phyloP scores from a whole-genome alignment of 352 stramenopile genomes.

The Thraustochytrium striatum region DNA sequence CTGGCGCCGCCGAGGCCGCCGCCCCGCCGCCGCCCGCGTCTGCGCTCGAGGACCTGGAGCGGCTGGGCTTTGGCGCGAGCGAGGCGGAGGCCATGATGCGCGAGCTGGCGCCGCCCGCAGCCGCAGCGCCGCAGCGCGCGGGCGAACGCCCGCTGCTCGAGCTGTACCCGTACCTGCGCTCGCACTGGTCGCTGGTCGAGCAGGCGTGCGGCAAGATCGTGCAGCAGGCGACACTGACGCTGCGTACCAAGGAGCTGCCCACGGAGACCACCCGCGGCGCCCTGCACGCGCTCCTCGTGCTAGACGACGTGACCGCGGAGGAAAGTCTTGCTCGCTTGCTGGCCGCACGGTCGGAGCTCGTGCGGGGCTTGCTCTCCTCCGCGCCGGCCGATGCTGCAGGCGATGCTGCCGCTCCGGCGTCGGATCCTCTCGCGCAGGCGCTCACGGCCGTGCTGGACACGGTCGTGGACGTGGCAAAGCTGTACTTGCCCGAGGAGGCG shows the following conservation, averaged over 20 bases:
- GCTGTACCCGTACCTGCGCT: conserved; percentile 20
- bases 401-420: not conserved
- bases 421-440: not conserved
- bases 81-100: not conserved
- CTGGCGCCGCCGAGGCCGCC: not conserved
- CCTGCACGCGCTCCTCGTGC: conserved; percentile 19
- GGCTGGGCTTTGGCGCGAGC: not conserved
- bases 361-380: not conserved
- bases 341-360: not conserved
- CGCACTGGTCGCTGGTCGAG: conserved; percentile 28
- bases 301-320: not conserved
- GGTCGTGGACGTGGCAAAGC: conserved; percentile 15
- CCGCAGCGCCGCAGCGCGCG: not conserved
- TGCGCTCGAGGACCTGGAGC: not conserved
- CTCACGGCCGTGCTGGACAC: conserved; percentile 3
- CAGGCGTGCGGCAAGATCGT: conserved; percentile 6
- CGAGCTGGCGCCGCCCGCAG: not conserved
- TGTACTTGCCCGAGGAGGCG: not conserved
- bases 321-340: conserved; percentile 6
- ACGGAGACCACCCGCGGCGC: conserved; percentile 26
- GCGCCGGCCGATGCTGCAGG: not conserved
- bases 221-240: not conserved
- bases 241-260: too few species aligned
- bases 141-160: not conserved
- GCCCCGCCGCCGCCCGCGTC: not conserved